Base-by-base conservation (phyloP, 73 alveolate species). In the Paraurostyla sp. region DNA sequence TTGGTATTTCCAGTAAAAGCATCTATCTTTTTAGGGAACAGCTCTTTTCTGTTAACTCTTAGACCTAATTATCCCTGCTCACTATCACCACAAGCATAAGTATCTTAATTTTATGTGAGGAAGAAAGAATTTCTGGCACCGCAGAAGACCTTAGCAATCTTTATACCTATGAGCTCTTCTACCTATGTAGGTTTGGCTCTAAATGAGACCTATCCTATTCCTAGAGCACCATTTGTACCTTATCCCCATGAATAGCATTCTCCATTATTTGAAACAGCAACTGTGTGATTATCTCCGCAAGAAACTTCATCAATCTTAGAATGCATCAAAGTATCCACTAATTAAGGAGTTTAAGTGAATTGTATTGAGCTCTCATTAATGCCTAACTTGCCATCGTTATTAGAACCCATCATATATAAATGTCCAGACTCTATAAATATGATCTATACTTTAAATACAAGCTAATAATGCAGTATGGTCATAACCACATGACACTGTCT, bases 11-110 rank as follows among this genome's bases (percentile, higher is more conserved):
- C 57, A 25, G 76, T 15, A 11, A 27, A 18, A 13, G 43, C 6
- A 0, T 42, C 23, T 2, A 85, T 25, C 38, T 71, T 68, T 48
- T 32, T 50, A 0, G 93, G 88, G 22, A 45, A 36, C 65, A 35
- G 22, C 18, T 46, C 82, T 18, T 91, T 82, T 54, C 78, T 69
- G 71, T 85, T 9, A 69, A 11, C 52, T 59, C 94, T 92, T 63
- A 56, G 30, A 1, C 98, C 99, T 30, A 96, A 80, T 89, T 96
- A 94, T 0, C 99, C 99, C 0, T 90, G 89, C 56, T 92, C 95
- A 11, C 95, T 88, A 45, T 88, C 81, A 9, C 99, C 99, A 92
- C 97, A 94, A 0, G 95, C 88, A 89, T 71, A 96, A 20, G 94
- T 71, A 40, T 94, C 93, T 25, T 96, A 95, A 52, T 89, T 83